phyloP scores from a whole-genome alignment of 768 basidiomycete genomes.

The Exsudoporus frostii region DNA sequence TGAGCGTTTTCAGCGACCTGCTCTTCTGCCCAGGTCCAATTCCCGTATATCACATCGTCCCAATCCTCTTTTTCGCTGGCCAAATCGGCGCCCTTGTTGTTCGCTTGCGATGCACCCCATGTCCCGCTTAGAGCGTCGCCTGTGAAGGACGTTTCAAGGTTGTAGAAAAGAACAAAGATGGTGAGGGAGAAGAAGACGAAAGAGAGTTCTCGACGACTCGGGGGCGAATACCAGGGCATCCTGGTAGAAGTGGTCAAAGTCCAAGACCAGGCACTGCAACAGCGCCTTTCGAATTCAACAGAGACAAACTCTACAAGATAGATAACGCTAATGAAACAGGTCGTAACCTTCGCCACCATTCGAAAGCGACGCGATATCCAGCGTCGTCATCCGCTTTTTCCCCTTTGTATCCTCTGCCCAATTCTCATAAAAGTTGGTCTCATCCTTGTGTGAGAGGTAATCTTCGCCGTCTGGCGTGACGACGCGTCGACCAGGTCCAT shows the following conservation, averaged over 20 bases:
- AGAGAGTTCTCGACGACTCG: conserved; percentile 69
- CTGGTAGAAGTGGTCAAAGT: not conserved
- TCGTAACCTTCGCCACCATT: conserved; percentile 7
- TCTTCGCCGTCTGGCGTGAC: conserved; percentile 35
- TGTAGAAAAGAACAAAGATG: conserved; percentile 69
- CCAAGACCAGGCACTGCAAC: not conserved
- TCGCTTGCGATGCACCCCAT: conserved; percentile 26
- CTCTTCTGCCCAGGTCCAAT: conserved; percentile 64
- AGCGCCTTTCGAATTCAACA: not conserved
- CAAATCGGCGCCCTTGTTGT: conserved; percentile 14
- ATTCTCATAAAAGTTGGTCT: conserved; percentile 85
- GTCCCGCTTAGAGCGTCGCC: conserved; percentile 31
- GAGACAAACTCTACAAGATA: not conserved
- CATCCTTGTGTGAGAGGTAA: conserved; percentile 46
- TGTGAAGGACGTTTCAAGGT: conserved; percentile 63
- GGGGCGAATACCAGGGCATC: conserved; percentile 65
- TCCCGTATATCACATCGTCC: conserved; percentile 63
- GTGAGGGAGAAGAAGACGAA: conserved; percentile 65
- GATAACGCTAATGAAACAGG: conserved; percentile 1
- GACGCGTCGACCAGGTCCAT: conserved; percentile 69
- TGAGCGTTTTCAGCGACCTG: conserved; percentile 55
- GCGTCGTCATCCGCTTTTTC: conserved; percentile 42
- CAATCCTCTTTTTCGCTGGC: conserved; percentile 43
- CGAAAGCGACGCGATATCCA: conserved; percentile 30
- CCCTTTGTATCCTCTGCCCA: conserved; percentile 76